phyloP scores from a whole-genome alignment of 352 stramenopile species.

The Globisporangium parvum region DNA sequence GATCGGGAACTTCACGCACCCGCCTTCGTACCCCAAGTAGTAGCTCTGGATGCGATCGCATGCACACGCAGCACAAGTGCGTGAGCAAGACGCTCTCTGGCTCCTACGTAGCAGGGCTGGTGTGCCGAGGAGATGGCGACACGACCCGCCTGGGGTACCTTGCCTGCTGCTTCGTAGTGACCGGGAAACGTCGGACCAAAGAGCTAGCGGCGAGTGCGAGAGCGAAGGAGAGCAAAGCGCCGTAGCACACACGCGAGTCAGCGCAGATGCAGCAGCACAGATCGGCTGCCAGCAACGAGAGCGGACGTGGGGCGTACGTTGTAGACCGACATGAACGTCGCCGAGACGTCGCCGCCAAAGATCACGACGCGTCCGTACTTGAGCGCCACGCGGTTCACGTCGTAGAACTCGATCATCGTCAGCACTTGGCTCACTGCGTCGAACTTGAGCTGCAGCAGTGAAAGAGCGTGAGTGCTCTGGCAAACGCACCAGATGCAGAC shows the following conservation, averaged over 20 bases:
- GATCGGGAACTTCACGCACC: conserved; percentile 73
- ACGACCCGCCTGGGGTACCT: conserved; percentile 22
- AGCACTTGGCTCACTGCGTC: conserved; percentile 64
- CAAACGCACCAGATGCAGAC: too few species aligned
- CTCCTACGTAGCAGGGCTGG: not conserved
- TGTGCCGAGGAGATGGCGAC: not conserved
- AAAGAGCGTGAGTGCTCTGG: not conserved
- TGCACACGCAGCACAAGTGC: not conserved
- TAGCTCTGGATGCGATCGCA: conserved; percentile 40
- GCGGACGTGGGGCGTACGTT: conserved; percentile 36
- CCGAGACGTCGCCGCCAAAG: conserved; percentile 68
- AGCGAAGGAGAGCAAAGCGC: not conserved
- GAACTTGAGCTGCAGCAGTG: conserved; percentile 45
- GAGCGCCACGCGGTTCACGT: conserved; percentile 66
- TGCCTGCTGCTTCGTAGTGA: conserved; percentile 51
- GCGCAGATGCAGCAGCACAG: not conserved
- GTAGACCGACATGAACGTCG: conserved; percentile 87
- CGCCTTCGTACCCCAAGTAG: conserved; percentile 62
- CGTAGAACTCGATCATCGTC: conserved; percentile 72
- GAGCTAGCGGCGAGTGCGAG: conserved; percentile 38
- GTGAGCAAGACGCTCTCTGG: not conserved
- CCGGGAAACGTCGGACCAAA: conserved; percentile 84
- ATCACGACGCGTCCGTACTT: conserved; percentile 82
- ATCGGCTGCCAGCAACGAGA: not conserved
- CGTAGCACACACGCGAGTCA: not conserved